These are phyloP conservation scores for Xylaria multiplex DNA, from an alignment of 2,329 filamentous ascomycete species.

Conservation along the genomic window DNA sequence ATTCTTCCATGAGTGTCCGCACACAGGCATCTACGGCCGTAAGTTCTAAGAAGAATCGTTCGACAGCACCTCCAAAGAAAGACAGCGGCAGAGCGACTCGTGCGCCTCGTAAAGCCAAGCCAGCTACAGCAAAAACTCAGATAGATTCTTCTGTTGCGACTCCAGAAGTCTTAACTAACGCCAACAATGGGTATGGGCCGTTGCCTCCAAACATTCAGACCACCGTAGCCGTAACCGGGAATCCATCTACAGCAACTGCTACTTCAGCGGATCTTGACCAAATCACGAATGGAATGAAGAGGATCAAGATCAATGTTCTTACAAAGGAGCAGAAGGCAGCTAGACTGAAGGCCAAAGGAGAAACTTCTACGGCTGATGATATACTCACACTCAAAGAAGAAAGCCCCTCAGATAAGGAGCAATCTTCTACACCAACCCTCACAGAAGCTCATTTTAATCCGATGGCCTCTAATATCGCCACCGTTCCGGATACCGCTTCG, in stretches of 20 bases:
- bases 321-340: conserved; percentile 68
- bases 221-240: conserved; percentile 9
- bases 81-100: conserved; percentile 52
- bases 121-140: conserved; percentile 34
- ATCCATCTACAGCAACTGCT: conserved; percentile 8
- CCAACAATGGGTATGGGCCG: neutral
- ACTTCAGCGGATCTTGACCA: conserved; percentile 59
- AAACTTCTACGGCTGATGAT: conserved; percentile 24
- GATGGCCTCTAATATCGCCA: neutral
- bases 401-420: conserved; percentile 3
- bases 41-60: conserved; percentile 69
- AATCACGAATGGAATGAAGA: conserved; percentile 68
- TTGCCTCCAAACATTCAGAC: conserved; percentile 7
- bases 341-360: conserved; percentile 51
- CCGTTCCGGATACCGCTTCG: neutral
- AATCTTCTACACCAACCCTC: neutral
- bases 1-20: conserved; percentile 55
- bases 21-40: conserved; percentile 53
- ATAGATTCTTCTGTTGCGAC: conserved; percentile 26
- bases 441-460: conserved; percentile 7
- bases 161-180: conserved; percentile 23
- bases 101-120: conserved; percentile 52
- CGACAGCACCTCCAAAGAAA: conserved; percentile 56
- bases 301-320: conserved; percentile 70
- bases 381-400: conserved; percentile 11